Percentiles rank a stretch among this genome's conserved stretches.
These are phyloP conservation scores for Alternaria conjuncta DNA, from an alignment of 2,329 filamentous ascomycete species.

Conservation along the genomic window DNA sequence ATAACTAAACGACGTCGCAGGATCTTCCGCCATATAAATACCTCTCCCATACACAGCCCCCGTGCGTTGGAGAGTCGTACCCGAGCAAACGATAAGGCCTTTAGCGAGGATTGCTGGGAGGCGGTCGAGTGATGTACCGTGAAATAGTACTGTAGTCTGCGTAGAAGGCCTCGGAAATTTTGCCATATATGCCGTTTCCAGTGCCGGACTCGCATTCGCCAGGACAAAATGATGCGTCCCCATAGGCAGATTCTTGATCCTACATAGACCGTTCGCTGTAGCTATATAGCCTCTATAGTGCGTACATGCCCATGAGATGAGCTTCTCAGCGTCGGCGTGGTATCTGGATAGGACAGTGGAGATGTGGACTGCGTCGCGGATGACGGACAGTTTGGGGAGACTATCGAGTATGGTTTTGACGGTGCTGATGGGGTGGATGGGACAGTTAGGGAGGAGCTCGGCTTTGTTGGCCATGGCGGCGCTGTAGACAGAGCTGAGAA, in stretches of 20 bases:
- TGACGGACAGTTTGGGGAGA: constrained; percentile 30
- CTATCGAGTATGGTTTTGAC: constrained; percentile 30
- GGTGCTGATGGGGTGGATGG: constrained; percentile 17
- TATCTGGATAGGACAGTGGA: constrained; percentile 18
- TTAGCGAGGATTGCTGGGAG: constrained; percentile 41
- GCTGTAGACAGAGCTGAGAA: constrained; percentile 36
- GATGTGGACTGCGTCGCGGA: constrained; percentile 25
- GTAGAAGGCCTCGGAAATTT: constrained; percentile 13
- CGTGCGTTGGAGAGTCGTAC: constrained; percentile 38
- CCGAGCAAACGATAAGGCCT: constrained; percentile 33
- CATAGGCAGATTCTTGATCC: constrained; percentile 35
- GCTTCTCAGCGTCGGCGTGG: constrained; percentile 29
- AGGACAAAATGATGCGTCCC: constrained; percentile 45
- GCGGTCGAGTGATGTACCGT: constrained; percentile 42
- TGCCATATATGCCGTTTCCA: constrained; percentile 30
- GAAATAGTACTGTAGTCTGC: constrained; percentile 37
- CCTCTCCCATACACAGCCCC: constrained; percentile 42
- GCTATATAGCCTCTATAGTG: constrained; percentile 39
- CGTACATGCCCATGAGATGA: constrained; percentile 40
- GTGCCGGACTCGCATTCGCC: constrained; percentile 32
- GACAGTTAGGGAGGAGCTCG: constrained; percentile 39
- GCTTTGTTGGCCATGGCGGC: constrained; percentile 24
- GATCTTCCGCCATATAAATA: constrained; percentile 43
- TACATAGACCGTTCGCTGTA: constrained; percentile 30
- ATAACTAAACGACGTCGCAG: constrained; percentile 32